phyloP scores from a whole-genome alignment of 495 filamentous ascomycete species.

The Geoglossum glabrum region DNA sequence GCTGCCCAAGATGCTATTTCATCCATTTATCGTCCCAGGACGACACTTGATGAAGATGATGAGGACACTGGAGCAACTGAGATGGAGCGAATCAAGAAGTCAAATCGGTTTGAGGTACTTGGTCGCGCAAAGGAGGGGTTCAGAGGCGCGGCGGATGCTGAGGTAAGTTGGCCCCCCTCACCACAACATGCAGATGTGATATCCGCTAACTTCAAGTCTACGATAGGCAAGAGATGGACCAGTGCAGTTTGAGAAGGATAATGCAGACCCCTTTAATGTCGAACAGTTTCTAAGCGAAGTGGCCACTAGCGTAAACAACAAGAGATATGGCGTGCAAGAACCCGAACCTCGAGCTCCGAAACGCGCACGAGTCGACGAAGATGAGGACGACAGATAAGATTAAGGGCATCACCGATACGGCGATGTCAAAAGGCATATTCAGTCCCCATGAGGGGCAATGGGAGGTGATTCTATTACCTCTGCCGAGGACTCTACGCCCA shows the following conservation, averaged over 20 bases:
- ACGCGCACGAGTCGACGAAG: constrained; percentile 61
- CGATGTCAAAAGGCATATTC: background rate
- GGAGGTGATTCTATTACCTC: background rate
- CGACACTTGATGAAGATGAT: constrained; percentile 52
- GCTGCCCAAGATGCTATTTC: constrained; percentile 89
- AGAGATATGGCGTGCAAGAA: constrained; percentile 75
- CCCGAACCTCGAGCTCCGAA: constrained; percentile 48
- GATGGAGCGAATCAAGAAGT: constrained; percentile 71
- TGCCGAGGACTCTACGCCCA: background rate
- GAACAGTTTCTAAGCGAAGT: constrained; percentile 43
- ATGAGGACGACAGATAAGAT: constrained; percentile 14
- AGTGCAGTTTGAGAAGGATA: constrained; percentile 96
- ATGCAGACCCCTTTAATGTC: constrained; percentile 73
- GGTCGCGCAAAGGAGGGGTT: constrained; percentile 76
- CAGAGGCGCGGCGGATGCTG: constrained; percentile 70
- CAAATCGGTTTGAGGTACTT: constrained; percentile 64
- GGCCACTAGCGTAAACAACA: constrained; percentile 29
- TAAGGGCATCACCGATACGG: background rate
- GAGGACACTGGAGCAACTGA: constrained; percentile 64
- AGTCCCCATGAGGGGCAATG: background rate
- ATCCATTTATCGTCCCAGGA: constrained; percentile 76
- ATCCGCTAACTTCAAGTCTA: constrained; percentile 9
- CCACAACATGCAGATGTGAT: background rate
- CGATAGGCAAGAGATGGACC: constrained; percentile 32
- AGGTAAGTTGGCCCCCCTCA: constrained; percentile 31